Percentiles rank a stretch among this genome's conserved stretches.
These are phyloP conservation scores for Multifurca ochricompacta DNA, from an alignment of 768 basidiomycete species.

Conservation along the genomic window DNA sequence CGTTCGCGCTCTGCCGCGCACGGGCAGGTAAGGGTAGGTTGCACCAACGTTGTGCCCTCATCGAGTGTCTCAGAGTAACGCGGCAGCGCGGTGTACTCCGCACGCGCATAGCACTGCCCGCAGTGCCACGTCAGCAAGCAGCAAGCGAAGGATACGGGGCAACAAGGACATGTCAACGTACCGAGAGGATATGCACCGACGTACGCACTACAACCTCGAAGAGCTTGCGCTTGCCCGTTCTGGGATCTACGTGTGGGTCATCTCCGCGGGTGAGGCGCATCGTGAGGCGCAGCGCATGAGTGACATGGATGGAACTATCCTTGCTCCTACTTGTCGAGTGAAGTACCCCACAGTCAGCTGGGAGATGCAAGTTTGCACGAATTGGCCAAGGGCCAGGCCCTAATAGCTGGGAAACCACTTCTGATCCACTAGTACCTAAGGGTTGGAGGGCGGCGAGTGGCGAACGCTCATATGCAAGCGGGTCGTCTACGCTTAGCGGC, in stretches of 20 bases:
- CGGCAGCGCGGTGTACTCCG: constrained; percentile 5
- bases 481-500: constrained; percentile 67
- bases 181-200: constrained; percentile 82
- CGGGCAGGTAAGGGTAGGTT: not conserved
- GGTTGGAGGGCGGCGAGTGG: constrained; percentile 50
- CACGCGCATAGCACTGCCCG: constrained; percentile 10
- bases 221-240: constrained; percentile 66
- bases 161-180: constrained; percentile 32
- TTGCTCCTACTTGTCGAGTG: constrained; percentile 77
- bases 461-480: constrained; percentile 53
- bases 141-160: not conserved
- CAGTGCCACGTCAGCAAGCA: not conserved
- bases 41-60: not conserved
- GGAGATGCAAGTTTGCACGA: constrained; percentile 59
- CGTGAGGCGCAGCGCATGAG: constrained; percentile 73
- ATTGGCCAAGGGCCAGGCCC: constrained; percentile 87
- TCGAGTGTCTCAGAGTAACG: constrained; percentile 15
- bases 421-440: constrained; percentile 45
- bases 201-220: constrained; percentile 84
- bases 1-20: not conserved
- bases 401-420: constrained; percentile 53
- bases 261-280: constrained; percentile 81
- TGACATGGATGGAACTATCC: constrained; percentile 63
- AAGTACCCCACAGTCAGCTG: constrained; percentile 49
- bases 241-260: constrained; percentile 50